phyloP scores from a whole-genome alignment of 2,329 filamentous ascomycete genomes.

The Aspergillus ochraceus region DNA sequence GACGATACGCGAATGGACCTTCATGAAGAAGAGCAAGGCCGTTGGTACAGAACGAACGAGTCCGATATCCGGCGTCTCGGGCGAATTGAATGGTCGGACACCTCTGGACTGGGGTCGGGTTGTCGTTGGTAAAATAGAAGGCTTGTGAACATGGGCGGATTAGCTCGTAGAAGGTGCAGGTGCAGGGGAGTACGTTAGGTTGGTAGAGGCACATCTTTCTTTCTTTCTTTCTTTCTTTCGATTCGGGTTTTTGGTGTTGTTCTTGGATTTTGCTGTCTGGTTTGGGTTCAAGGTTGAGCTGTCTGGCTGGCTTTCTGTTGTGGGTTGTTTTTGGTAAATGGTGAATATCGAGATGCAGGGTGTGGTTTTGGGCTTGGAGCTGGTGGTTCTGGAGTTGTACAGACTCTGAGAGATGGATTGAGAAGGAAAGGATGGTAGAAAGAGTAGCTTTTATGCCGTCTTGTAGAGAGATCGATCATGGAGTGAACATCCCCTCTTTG shows the following conservation, averaged over 20 bases:
- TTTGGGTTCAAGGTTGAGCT: neutral
- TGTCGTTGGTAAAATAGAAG: conserved; percentile 9
- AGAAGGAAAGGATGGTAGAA: too few relatives aligned
- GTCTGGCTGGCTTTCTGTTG: too few relatives aligned
- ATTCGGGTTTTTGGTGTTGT: neutral
- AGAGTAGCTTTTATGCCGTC: too few relatives aligned
- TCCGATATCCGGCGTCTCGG: conserved; percentile 1
- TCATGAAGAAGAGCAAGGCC: too few relatives aligned
- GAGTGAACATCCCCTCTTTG: too few relatives aligned
- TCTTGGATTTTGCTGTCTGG: neutral
- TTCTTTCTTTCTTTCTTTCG: neutral
- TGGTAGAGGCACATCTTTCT: conserved; percentile 17
- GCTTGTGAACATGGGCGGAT: conserved; percentile 18
- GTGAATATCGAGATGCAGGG: too few relatives aligned
- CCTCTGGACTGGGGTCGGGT: conserved; percentile 13
- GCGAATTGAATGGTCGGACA: conserved; percentile 4
- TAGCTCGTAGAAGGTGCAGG: conserved; percentile 20
- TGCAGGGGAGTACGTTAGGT: conserved; percentile 21
- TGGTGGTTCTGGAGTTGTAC: too few relatives aligned
- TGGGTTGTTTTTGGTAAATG: too few relatives aligned
- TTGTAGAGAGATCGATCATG: too few relatives aligned
- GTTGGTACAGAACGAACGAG: neutral
- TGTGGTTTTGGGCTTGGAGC: too few relatives aligned
- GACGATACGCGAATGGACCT: too few relatives aligned
- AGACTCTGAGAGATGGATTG: too few relatives aligned